A percentile compares a stretch with the other conserved stretches of the same genome.
Evolutionary conservation across 495 filamentous ascomycete species (phyloP).

Genomic region (Amphirosellinia nigrospora): DNA sequence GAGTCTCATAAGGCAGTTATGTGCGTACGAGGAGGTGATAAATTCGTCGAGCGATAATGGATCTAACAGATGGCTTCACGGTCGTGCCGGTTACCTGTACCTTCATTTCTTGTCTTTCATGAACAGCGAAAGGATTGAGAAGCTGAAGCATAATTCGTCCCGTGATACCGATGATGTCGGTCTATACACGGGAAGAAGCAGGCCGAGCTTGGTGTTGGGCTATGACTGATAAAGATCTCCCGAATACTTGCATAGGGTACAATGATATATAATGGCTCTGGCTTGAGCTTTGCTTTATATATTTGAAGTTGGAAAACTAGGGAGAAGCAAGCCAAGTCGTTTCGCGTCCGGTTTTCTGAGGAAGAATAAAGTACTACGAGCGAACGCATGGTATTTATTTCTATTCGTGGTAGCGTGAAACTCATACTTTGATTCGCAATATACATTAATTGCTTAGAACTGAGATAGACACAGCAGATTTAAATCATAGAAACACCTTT

Average conservation of each 20-base stretch:
- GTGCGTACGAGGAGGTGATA: constrained; percentile 47
- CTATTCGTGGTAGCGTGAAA: neutral
- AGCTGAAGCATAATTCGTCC: constrained; percentile 4
- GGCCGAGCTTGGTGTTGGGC: constrained; percentile 36
- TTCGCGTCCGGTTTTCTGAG: neutral
- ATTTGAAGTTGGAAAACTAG: neutral
- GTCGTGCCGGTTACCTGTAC: constrained; percentile 66
- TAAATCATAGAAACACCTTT: neutral
- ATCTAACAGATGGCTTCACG: constrained; percentile 62
- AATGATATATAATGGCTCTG: constrained; percentile 28
- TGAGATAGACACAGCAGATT: neutral
- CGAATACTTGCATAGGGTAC: constrained; percentile 32
- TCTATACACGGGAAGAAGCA: constrained; percentile 33
- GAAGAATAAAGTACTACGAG: neutral
- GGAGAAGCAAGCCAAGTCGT: no score
- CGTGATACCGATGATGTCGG: constrained; percentile 19
- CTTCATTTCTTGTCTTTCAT: constrained; percentile 36
- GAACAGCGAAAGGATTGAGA: constrained; percentile 25
- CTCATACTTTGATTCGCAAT: no score
- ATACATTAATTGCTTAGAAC: no score
- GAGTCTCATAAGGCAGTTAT: constrained; percentile 50
- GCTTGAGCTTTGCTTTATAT: neutral
- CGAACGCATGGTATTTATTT: neutral
- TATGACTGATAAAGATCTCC: constrained; percentile 18
- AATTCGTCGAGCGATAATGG: constrained; percentile 36